Percentiles rank a stretch among this genome's conserved stretches.
Evolutionary conservation across 1,284 basidiomycete species (phyloP).

Genomic region (Pascua sp.): DNA sequence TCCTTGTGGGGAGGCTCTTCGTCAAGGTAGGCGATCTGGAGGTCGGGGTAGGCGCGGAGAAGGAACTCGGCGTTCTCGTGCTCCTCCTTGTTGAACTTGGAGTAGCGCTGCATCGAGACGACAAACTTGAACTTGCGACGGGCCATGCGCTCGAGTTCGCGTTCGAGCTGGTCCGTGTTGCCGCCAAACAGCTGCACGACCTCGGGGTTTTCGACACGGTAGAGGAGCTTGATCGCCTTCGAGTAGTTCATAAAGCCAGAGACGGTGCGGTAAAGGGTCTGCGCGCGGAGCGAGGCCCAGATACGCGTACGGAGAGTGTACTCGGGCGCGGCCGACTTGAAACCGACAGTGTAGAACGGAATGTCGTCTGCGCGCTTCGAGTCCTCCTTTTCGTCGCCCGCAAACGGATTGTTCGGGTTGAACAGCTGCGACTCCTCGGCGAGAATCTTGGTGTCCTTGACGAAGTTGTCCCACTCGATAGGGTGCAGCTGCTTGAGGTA

Average conservation of each 20-base stretch:
- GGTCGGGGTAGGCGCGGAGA: slow-evolving; percentile 94
- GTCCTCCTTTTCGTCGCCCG: slow-evolving; percentile 75
- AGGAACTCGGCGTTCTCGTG: slow-evolving; percentile 98
- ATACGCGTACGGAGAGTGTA: slow-evolving; percentile 98
- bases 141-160: slow-evolving; percentile 95
- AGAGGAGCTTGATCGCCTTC: slow-evolving; percentile 99
- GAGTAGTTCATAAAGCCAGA: slow-evolving; percentile 99
- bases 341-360: slow-evolving; percentile 98
- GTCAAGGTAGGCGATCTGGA: slow-evolving; percentile 97
- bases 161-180: slow-evolving; percentile 94
- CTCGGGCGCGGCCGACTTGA: slow-evolving; percentile 97
- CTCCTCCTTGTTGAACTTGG: slow-evolving; percentile 99
- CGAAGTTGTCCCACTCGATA: slow-evolving; percentile 99
- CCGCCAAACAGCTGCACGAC: slow-evolving; percentile 95
- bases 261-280: slow-evolving; percentile 97
- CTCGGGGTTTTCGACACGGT: slow-evolving; percentile 98
- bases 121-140: slow-evolving; percentile 99
- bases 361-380: slow-evolving; percentile 85
- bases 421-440: slow-evolving; percentile 91
- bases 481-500: slow-evolving; percentile 98
- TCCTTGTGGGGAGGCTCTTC: slow-evolving; percentile 92
- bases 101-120: slow-evolving; percentile 99
- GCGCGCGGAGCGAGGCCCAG: slow-evolving; percentile 96
- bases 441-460: slow-evolving; percentile 98
- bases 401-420: slow-evolving; percentile 65